phyloP scores from a whole-genome alignment of 2,329 filamentous ascomycete genomes.

The Pseudocercospora eumusae region DNA sequence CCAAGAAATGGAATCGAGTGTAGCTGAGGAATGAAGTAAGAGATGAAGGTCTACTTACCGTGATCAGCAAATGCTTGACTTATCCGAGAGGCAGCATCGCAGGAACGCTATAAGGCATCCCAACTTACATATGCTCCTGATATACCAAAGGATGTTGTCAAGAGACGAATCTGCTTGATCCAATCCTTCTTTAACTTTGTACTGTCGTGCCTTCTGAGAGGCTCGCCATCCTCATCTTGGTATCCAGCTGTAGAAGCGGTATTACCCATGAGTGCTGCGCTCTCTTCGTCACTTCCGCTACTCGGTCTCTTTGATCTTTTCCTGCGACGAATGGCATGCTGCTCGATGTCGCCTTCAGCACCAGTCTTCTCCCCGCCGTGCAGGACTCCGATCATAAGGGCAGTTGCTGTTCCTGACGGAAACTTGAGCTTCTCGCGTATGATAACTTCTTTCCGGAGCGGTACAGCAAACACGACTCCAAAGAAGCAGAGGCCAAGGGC shows the following conservation, averaged over 20 bases:
- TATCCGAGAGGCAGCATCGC: not conserved
- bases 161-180: constrained; percentile 62
- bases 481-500: constrained; percentile 92
- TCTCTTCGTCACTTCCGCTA: constrained; percentile 36
- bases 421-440: constrained; percentile 91
- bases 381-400: constrained; percentile 85
- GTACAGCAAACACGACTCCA: constrained; percentile 94
- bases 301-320: constrained; percentile 20
- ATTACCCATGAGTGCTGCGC: constrained; percentile 40
- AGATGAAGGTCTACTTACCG: constrained; percentile 67
- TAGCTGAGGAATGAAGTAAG: constrained; percentile 85
- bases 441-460: constrained; percentile 85
- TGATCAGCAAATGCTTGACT: constrained; percentile 20
- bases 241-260: constrained; percentile 15
- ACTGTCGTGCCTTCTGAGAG: constrained; percentile 19
- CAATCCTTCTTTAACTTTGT: constrained; percentile 51
- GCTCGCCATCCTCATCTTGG: constrained; percentile 32
- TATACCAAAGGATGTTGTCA: constrained; percentile 60
- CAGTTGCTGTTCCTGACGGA: constrained; percentile 92
- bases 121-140: constrained; percentile 55
- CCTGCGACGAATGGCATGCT: constrained; percentile 21
- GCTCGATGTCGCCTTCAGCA: constrained; percentile 44
- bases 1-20: constrained; percentile 89
- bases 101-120: not conserved
- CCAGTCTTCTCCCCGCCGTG: constrained; percentile 61